These are phyloP conservation scores for Apiospora malaysiana DNA, from an alignment of 2,329 filamentous ascomycete genomes.

Conservation along the genomic window DNA sequence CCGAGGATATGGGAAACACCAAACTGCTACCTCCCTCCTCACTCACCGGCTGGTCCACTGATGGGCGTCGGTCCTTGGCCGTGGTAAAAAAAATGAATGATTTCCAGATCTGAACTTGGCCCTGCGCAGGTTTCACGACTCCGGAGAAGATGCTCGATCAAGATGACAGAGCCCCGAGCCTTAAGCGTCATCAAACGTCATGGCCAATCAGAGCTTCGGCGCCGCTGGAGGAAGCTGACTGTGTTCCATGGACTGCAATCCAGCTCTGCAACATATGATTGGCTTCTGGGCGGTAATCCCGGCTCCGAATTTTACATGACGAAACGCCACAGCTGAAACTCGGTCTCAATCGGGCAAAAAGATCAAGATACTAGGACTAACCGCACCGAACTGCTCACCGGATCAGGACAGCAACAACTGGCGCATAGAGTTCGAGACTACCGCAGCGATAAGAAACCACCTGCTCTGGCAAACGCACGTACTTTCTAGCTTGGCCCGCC, in stretches of 20 bases:
- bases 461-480: background rate
- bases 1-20: conserved; percentile 2
- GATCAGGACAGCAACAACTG: conserved; percentile 18
- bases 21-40: background rate
- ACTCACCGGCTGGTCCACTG: conserved; percentile 10
- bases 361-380: conserved; percentile 5
- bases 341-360: conserved; percentile 26
- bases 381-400: conserved; percentile 23
- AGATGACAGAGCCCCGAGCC: conserved; percentile 30
- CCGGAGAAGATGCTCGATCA: conserved; percentile 30
- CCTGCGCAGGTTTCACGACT: conserved; percentile 35
- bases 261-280: conserved; percentile 36
- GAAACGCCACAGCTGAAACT: conserved; percentile 47
- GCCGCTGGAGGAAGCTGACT: conserved; percentile 33
- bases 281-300: conserved; percentile 33
- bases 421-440: conserved; percentile 20
- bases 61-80: background rate
- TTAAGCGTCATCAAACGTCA: conserved; percentile 34
- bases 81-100: background rate
- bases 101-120: background rate
- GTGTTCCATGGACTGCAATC: conserved; percentile 32
- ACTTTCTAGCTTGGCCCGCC: conserved; percentile 1
- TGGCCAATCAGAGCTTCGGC: conserved; percentile 32
- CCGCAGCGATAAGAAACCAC: conserved; percentile 19
- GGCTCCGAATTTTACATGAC: conserved; percentile 35